These are phyloP conservation scores for Penicillium corylophilum DNA, from an alignment of 2,329 filamentous ascomycete genomes.

Conservation along the genomic window DNA sequence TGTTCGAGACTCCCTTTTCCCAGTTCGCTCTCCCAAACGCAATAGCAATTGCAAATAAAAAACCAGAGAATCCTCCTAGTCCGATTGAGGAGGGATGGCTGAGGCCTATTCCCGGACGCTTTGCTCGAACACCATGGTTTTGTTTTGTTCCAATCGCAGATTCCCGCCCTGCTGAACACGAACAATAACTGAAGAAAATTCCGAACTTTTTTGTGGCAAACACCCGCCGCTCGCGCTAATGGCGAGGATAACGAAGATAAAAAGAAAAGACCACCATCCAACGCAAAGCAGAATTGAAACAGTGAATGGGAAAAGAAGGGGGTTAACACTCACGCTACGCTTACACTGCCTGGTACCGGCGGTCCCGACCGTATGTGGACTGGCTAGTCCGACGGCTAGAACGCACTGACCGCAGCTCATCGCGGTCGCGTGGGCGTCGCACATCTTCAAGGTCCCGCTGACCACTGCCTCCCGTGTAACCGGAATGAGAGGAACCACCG, in stretches of 20 bases:
- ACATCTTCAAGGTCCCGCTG: constrained; percentile 35
- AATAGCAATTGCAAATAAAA: constrained; percentile 22
- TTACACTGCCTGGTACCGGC: constrained; percentile 10
- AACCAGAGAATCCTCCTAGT: constrained; percentile 24
- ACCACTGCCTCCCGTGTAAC: constrained; percentile 32
- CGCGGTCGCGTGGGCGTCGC: constrained; percentile 28
- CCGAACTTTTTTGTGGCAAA: constrained; percentile 24
- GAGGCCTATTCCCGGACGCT: constrained; percentile 2
- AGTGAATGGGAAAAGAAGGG: not conserved
- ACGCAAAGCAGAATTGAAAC: constrained; percentile 2
- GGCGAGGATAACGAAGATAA: constrained; percentile 7
- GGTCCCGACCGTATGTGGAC: constrained; percentile 34
- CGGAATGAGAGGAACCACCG: constrained; percentile 30
- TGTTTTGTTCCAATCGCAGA: constrained; percentile 18
- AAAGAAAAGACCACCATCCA: constrained; percentile 8
- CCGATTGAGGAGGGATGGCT: constrained; percentile 6
- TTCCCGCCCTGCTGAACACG: constrained; percentile 9
- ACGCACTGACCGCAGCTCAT: constrained; percentile 38
- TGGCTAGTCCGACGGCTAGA: constrained; percentile 39
- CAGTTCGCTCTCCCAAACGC: constrained; percentile 10
- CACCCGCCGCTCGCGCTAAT: constrained; percentile 9
- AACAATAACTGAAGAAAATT: constrained; percentile 9
- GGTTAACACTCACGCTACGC: not conserved
- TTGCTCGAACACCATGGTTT: constrained; percentile 19
- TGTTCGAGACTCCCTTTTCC: not conserved